Conservation (phyloP, 352 stramenopile genomes). For the Peronospora destructor region DNA sequence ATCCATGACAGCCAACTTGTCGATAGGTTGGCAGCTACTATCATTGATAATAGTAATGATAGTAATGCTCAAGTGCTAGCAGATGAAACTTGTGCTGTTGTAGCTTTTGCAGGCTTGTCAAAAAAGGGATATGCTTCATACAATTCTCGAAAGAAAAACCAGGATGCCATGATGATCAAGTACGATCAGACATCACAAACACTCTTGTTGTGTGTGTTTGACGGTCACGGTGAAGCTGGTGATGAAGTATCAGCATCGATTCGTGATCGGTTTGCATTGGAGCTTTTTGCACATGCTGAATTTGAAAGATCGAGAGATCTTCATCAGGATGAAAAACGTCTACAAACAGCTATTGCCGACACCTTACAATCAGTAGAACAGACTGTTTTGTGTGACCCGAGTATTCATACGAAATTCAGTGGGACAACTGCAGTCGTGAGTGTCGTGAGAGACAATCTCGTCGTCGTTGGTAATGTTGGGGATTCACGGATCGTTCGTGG, state of each 20-base stretch:
- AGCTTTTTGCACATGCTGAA: slow-evolving; percentile 88
- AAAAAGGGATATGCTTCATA: slow-evolving; percentile 88
- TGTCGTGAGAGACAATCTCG: slow-evolving; percentile 65
- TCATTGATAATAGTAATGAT: slow-evolving; percentile 46
- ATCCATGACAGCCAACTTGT: slow-evolving; percentile 82
- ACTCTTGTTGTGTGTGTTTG: slow-evolving; percentile 93
- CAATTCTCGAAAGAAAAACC: slow-evolving; percentile 97
- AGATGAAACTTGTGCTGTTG: slow-evolving; percentile 49
- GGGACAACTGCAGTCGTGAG: slow-evolving; percentile 77
- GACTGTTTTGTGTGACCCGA: slow-evolving; percentile 80
- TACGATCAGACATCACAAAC: slow-evolving; percentile 88
- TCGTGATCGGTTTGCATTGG: slow-evolving; percentile 80
- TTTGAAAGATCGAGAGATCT: slow-evolving; percentile 56
- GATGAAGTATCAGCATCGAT: slow-evolving; percentile 89
- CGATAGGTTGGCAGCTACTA: slow-evolving; percentile 60
- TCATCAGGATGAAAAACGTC: slow-evolving; percentile 43
- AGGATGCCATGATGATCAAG: slow-evolving; percentile 94
- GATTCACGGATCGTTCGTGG: slow-evolving; percentile 92
- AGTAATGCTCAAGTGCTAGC: slow-evolving; percentile 36
- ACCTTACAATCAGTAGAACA: slow-evolving; percentile 64
- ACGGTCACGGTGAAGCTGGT: slow-evolving; percentile 94
- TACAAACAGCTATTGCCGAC: slow-evolving; percentile 55
- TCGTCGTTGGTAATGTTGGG: slow-evolving; percentile 95
- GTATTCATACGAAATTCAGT: slow-evolving; percentile 92
- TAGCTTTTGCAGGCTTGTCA: slow-evolving; percentile 65